phyloP scores from a whole-genome alignment of 148 eudicot species.

The Diospyros kaki region DNA sequence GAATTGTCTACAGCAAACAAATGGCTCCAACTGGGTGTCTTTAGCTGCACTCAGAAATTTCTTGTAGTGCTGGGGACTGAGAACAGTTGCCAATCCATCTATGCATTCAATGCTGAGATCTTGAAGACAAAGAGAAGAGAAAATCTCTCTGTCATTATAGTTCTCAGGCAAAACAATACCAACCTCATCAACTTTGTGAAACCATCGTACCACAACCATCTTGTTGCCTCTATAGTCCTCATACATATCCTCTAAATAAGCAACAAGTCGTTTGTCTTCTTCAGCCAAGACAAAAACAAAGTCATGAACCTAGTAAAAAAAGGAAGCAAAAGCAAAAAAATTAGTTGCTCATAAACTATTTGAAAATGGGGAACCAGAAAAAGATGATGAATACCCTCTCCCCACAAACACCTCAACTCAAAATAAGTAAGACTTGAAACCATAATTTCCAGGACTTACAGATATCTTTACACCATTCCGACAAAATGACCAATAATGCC shows the following conservation, averaged over 20 bases:
- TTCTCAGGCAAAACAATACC: slow-evolving; percentile 70
- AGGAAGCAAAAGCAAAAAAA: neutral
- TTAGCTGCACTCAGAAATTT: slow-evolving; percentile 38
- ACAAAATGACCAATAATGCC: slow-evolving; percentile 54
- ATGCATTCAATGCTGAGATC: slow-evolving; percentile 85
- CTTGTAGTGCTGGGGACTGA: slow-evolving; percentile 65
- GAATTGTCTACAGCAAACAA: slow-evolving; percentile 59
- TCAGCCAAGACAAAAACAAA: slow-evolving; percentile 86
- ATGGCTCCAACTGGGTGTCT: slow-evolving; percentile 41
- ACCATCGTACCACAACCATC: slow-evolving; percentile 95
- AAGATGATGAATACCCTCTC: neutral
- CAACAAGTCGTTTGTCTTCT: slow-evolving; percentile 66
- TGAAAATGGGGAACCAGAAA: neutral
- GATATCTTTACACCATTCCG: slow-evolving; percentile 66
- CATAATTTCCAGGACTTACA: slow-evolving; percentile 27
- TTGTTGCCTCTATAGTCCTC: slow-evolving; percentile 77
- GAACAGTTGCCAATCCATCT: slow-evolving; percentile 80
- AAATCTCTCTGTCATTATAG: slow-evolving; percentile 84
- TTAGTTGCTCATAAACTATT: neutral
- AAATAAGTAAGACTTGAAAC: neutral
- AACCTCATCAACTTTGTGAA: slow-evolving; percentile 98
- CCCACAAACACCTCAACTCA: neutral
- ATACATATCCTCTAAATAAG: slow-evolving; percentile 79
- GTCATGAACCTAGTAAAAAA: slow-evolving; percentile 46
- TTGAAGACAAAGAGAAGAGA: slow-evolving; percentile 94